Evolutionary conservation across 257 asterid genomes (phyloP), one percentile per base, ranked within the genome.

Genomic region (Haberlea rhodopensis): DNA sequence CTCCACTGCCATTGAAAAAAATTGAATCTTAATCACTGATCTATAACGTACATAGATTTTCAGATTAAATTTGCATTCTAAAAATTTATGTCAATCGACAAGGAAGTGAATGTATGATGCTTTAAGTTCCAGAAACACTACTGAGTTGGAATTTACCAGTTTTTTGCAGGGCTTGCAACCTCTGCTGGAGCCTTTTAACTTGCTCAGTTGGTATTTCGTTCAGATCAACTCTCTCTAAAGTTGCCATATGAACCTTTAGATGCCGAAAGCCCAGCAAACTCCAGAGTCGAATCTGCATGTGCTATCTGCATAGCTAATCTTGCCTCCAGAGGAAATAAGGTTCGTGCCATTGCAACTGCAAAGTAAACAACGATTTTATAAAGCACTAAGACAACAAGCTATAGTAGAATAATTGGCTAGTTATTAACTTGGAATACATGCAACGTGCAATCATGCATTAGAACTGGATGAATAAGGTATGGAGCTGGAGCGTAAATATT

Each of bases 331-430:
- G 98, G 98, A 67, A 83, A 91, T 63, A 86, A 63, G 28, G 83
- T 63, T 40, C 95, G 82, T n/a, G 98, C 98, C 85, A 91, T 79
- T 57, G 96, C 96, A 77, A 91, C 98, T 91, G 78, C 67, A 51
- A 73, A 53, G 48, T 8, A 20, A 54, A 70, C 21, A 32, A 61
- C 43, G 16, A 53, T 45, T 18, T 37, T 27, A 27, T 13, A 55
- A 71, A 2, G 23, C 46, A 13, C 48, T 1, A 11, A 37, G 18
- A 37, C 48, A 37, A 11, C 13, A n/a, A 43, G 5, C 49, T 13
- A 43, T 5, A 37, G 9, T 4, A 13, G 49, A 15, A 43, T 15
- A 43, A 43, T 43, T 43, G 49, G 49, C 15, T 43, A 11, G 46
- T 11, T 2, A 37, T 37, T 3, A n/a, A 43, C 49, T 4, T 7